Percentiles rank a stretch among this genome's conserved stretches.
Conservation (phyloP, 2,329 filamentous ascomycete species). For the Aspergillus thermomutatus region DNA sequence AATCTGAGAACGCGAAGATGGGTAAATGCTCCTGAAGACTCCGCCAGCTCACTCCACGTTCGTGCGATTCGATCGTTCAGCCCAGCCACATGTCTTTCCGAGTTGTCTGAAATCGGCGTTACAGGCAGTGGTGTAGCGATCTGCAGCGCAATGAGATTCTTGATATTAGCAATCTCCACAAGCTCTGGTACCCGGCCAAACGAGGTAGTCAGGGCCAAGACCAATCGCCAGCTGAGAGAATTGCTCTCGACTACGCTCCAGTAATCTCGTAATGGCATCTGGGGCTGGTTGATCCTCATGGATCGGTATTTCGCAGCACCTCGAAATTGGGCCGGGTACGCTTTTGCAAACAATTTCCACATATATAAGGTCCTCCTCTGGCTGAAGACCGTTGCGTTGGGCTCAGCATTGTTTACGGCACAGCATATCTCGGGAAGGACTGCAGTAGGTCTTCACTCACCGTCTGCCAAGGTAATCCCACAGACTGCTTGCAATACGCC, state of each 20-base stretch:
- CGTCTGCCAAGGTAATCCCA: conserved; percentile 37
- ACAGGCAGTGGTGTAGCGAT: conserved; percentile 22
- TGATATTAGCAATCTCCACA: conserved; percentile 35
- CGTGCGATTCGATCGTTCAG: conserved; percentile 40
- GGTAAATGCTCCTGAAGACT: conserved; percentile 29
- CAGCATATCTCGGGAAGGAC: not conserved
- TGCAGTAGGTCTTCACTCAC: conserved; percentile 23
- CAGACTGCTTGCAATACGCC: conserved; percentile 37
- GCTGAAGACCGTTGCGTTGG: conserved; percentile 18
- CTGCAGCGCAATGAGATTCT: conserved; percentile 41
- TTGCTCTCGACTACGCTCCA: conserved; percentile 32
- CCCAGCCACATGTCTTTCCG: conserved; percentile 12
- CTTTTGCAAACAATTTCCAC: conserved; percentile 42
- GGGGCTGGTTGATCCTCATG: conserved; percentile 28
- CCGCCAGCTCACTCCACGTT: conserved; percentile 40
- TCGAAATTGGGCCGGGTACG: conserved; percentile 36
- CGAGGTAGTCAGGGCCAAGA: conserved; percentile 33
- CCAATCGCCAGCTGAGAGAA: conserved; percentile 31
- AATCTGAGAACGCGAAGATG: conserved; percentile 38
- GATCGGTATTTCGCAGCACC: conserved; percentile 25
- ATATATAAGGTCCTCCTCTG: conserved; percentile 38
- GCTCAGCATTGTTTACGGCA: not conserved
- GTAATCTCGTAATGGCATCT: conserved; percentile 33
- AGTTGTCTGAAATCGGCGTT: conserved; percentile 5
- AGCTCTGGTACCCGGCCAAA: conserved; percentile 33